Evolutionary conservation across 2,329 filamentous ascomycete species (phyloP).

Genomic region (Thielaviopsis ethacetica): DNA sequence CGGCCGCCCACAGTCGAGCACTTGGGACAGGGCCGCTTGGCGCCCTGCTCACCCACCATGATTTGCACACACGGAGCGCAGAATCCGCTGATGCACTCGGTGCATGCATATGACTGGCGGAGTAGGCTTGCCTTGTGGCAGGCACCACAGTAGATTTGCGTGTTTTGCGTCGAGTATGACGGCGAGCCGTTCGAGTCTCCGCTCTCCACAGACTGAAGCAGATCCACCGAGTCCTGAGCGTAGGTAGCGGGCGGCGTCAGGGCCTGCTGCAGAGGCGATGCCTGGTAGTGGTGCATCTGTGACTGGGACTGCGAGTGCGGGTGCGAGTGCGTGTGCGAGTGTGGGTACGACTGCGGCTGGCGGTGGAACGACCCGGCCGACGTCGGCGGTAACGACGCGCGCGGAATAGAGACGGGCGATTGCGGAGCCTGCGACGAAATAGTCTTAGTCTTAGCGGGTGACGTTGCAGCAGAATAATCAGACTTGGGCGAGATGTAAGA

Average conservation of each 20-base stretch:
- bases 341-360: background rate
- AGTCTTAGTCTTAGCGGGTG: background rate
- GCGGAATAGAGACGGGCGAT: constrained; percentile 47
- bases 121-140: constrained; percentile 65
- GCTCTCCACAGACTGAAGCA: constrained; percentile 82
- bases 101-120: constrained; percentile 80
- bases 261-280: constrained; percentile 78
- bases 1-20: constrained; percentile 64
- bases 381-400: constrained; percentile 41
- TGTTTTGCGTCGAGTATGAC: constrained; percentile 54
- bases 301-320: constrained; percentile 37
- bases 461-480: background rate
- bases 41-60: constrained; percentile 59
- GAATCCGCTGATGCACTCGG: constrained; percentile 87
- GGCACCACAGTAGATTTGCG: constrained; percentile 84
- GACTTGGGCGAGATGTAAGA: background rate
- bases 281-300: constrained; percentile 49
- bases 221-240: constrained; percentile 50
- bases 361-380: constrained; percentile 23
- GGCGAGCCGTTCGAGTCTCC: constrained; percentile 57
- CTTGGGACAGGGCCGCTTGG: constrained; percentile 59
- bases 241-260: constrained; percentile 65
- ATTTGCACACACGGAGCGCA: constrained; percentile 79
- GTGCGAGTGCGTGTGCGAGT: background rate
- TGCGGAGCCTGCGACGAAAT: constrained; percentile 37